Percentiles rank a stretch among this genome's conserved stretches.
Conservation (phyloP, 176 grass and related monocot species). For the Ananas comosus region DNA sequence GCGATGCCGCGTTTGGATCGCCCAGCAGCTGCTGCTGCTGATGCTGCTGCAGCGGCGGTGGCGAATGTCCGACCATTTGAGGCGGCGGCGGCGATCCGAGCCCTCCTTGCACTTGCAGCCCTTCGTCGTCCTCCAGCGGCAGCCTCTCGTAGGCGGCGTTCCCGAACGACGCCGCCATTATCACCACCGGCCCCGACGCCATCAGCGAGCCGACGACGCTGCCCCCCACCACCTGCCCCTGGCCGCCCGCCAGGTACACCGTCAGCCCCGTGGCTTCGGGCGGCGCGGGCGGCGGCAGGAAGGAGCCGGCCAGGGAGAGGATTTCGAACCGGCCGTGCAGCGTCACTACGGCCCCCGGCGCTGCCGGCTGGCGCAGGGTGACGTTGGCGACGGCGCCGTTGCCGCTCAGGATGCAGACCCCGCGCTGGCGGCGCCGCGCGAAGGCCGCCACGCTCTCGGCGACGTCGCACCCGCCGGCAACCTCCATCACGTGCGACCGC, state of each 20-base stretch:
- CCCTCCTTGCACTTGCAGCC: constrained; percentile 11
- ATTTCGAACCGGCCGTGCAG: constrained; percentile 78
- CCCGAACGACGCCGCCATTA: constrained; percentile 84
- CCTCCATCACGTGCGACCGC: constrained; percentile 77
- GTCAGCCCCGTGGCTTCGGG: constrained; percentile 61
- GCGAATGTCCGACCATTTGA: constrained; percentile 34
- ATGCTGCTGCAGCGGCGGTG: constrained; percentile 23
- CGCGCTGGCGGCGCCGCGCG: constrained; percentile 68
- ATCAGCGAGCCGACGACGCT: constrained; percentile 59
- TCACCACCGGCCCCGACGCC: constrained; percentile 61
- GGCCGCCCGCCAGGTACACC: constrained; percentile 76
- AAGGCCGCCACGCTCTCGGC: constrained; percentile 62
- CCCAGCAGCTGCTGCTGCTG: constrained; percentile 31
- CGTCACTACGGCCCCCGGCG: constrained; percentile 27
- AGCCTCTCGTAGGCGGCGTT: constrained; percentile 93
- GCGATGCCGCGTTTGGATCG: constrained; percentile 20
- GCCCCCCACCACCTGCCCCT: constrained; percentile 70
- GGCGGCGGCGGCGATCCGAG: constrained; percentile 20
- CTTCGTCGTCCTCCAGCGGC: constrained; percentile 73
- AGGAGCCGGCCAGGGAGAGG: constrained; percentile 81
- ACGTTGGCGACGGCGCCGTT: constrained; percentile 63
- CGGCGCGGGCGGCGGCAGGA: constrained; percentile 70
- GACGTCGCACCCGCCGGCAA: constrained; percentile 83
- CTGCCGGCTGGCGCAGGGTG: constrained; percentile 41
- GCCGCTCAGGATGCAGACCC: constrained; percentile 78